Base-by-base conservation (phyloP, 768 basidiomycete genomes). In the Suillus ampliporus region DNA sequence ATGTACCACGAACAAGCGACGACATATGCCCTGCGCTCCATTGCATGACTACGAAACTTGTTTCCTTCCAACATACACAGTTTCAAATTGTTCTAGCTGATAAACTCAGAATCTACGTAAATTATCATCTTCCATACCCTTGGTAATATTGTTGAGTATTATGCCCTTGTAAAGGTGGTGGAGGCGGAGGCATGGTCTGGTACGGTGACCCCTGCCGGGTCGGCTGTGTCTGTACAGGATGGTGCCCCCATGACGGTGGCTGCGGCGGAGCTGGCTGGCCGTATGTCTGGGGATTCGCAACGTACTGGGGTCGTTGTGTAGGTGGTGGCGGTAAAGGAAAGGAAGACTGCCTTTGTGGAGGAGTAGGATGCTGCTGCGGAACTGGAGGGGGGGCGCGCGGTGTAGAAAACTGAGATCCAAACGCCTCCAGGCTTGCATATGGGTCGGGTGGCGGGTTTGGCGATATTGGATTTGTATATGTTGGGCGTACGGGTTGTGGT, bases 91-190 rank as follows among this genome's bases (percentile, higher is more conserved):
- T 31, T 38, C 23, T 56, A 26, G 19, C 43, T 44, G 10, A 44
- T 44, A 44, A 44, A 44, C 9, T 26, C 23, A 5, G 17, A 26
- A 38, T 38, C 53, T 54, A 8, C 17, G 28, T 31, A 31, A 50
- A 26, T 40, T 40, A 51, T 70, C 63, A 76, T 31, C 72, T 71
- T 41, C 70, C 61, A 60, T 75, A 78, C n/a, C 69, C 69, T 57
- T 69, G 74, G 64, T 79, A 73, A 48, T 72, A 68, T 41, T 73
- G 66, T 19, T 38, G 69, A 7, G 64, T 19, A 26, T 67, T 61
- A 64, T 75, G 74, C 0, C 71, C 71, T 38, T 78, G 73, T 35
- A 77, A 69, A 13, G 72, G 75, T 15, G 77, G 76, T 13, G 72
- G 75, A 17, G 77, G 76, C 15, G 60, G 68, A 17, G 62, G 70